Conservation (phyloP, 2,329 filamentous ascomycete species). For the Gnomoniopsis sp. region DNA sequence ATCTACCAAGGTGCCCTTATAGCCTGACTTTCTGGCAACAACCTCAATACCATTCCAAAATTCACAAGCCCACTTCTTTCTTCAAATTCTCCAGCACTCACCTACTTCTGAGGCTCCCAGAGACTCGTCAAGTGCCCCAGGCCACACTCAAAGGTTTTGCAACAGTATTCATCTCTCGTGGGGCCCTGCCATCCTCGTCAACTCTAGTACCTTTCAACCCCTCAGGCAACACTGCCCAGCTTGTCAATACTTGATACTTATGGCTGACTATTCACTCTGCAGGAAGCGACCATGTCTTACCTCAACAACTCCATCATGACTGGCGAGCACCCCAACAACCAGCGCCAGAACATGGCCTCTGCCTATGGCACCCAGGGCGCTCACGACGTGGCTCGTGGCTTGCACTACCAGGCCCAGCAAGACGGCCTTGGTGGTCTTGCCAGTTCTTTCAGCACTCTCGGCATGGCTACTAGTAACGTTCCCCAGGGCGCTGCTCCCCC, state of each 20-base stretch:
- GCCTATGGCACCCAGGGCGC: constrained; percentile 23
- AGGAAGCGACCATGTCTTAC: constrained; percentile 24
- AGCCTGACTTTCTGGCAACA: too few species aligned
- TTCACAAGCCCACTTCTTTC: neutral
- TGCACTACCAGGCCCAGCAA: constrained; percentile 22
- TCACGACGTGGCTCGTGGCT: constrained; percentile 23
- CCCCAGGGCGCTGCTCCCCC: constrained; percentile 22
- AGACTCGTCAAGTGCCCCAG: too few species aligned
- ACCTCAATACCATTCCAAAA: neutral
- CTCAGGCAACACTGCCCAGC: neutral
- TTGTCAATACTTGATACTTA: neutral
- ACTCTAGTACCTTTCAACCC: neutral
- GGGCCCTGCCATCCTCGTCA: neutral
- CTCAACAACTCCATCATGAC: constrained; percentile 21
- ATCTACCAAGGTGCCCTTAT: too few species aligned
- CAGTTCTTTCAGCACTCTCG: constrained; percentile 20
- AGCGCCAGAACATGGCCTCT: constrained; percentile 19
- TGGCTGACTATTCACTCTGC: constrained; percentile 7
- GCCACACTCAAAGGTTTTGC: neutral
- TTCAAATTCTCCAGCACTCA: neutral
- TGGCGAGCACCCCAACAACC: constrained; percentile 22
- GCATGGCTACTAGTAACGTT: constrained; percentile 21
- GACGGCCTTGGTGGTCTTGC: constrained; percentile 19
- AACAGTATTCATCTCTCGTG: neutral
- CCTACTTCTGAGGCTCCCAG: neutral